Percentiles rank a stretch among this genome's conserved stretches.
Conservation (phyloP, 768 basidiomycete species). For the Suillus subaureus region DNA sequence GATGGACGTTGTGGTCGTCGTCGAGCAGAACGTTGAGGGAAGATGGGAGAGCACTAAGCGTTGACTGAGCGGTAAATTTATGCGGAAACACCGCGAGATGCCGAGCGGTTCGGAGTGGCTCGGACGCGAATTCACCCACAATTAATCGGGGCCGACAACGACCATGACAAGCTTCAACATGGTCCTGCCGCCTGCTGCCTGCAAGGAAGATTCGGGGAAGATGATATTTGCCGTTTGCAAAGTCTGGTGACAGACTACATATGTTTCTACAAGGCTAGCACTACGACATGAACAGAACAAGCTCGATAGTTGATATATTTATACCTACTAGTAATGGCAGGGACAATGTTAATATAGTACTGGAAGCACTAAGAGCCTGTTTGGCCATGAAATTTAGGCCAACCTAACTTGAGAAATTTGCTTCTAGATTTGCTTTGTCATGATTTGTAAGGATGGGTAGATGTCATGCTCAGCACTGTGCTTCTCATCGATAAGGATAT, state of each 20-base stretch:
- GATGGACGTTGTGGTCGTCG: slow-evolving; percentile 28
- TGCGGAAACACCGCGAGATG: slow-evolving; percentile 1
- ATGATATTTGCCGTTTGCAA: not conserved
- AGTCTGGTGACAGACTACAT: not conserved
- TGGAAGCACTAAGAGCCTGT: no score
- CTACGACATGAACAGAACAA: not conserved
- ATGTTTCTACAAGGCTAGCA: not conserved
- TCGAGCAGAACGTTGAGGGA: slow-evolving; percentile 5
- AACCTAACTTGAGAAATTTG: no score
- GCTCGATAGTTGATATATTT: not conserved
- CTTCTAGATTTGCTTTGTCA: no score
- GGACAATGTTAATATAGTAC: not conserved
- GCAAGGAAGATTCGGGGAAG: no score
- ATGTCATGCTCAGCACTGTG: no score
- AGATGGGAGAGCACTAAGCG: not conserved
- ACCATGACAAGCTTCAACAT: no score
- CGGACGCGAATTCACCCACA: not conserved
- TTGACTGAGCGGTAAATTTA: not conserved
- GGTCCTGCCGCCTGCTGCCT: no score
- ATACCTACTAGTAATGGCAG: not conserved
- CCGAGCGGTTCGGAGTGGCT: slow-evolving; percentile 1
- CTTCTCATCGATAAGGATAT: no score
- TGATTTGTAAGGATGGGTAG: no score
- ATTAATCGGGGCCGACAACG: no score
- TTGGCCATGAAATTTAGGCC: no score